Percentiles rank a stretch among this genome's conserved stretches.
Evolutionary conservation across 208 protist species (phyloP).

Genomic region (Naegleria fowleri): DNA sequence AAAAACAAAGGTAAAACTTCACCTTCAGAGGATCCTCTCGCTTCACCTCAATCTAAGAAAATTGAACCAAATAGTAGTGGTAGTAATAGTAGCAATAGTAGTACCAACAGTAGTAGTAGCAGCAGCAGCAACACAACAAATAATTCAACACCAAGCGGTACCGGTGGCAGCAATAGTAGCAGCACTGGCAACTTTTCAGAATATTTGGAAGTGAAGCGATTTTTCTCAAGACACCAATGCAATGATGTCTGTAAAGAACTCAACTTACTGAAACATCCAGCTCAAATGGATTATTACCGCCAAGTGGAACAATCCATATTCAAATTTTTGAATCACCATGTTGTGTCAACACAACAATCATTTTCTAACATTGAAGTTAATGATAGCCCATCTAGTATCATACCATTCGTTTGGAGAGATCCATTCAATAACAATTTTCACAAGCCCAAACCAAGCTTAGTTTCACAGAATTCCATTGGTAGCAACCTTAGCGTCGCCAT

Average conservation of each 20-base stretch:
- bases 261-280: background rate
- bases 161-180: background rate
- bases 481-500: background rate
- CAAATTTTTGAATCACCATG: background rate
- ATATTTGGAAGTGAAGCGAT: background rate
- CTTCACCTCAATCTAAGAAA: background rate
- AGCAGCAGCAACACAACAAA: too few species aligned
- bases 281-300: background rate
- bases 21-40: background rate
- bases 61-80: too few species aligned
- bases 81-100: too few species aligned
- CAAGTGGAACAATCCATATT: background rate
- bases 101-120: too few species aligned
- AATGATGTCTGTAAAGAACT: background rate
- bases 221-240: background rate
- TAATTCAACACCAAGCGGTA: too few species aligned
- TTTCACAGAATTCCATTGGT: background rate
- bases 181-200: background rate
- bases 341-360: background rate
- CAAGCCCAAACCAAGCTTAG: background rate
- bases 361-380: background rate
- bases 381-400: background rate
- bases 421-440: background rate
- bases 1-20: background rate
- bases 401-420: background rate